Evolutionary conservation across 2,329 filamentous ascomycete genomes (phyloP), one percentile per base, ranked within the genome.

Genomic region (Aspergillus aculeatus): DNA sequence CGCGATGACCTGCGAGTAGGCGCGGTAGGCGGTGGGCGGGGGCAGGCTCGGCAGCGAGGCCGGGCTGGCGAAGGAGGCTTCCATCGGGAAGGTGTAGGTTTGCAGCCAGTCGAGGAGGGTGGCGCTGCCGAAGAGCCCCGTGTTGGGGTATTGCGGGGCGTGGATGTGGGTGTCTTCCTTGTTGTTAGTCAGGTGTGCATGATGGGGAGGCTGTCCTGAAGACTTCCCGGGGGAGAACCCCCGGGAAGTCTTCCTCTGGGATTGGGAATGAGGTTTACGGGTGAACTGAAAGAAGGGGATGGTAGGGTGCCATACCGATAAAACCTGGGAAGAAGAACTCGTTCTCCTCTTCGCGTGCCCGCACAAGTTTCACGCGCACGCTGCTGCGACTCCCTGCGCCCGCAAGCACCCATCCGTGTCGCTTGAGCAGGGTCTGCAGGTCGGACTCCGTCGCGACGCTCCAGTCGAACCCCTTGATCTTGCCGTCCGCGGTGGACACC

Each of bases 91-190:
- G 0, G 95, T 99, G 80, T 99, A 98, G 16, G 83, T 95, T 69
- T 93, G 85, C 5, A 99, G 82, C 95, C 95, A 99, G 77, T 95
- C 89, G 14, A 99, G 84, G 32, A 99, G 87, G 0, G 94, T 97
- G 0, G 91, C 89, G 66, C 93, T 95, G 70, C 95, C 95, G 73
- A 98, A 98, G 64, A 99, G 89, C 60, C 95, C 95, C 1, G 87
- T 86, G 71, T 99, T 99, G 59, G 94, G 92, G 70, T 96, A 97
- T 78, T 99, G 95, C 0, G 93, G 86, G 9, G 95, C 95, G 74
- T 99, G 95, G 59, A 96, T 90, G 74, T 99, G 95, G 0, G 95
- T 96, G 75, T 99, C 94, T 94, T 63, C 12, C 11, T 35, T 35
- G 2, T 35, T 35, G 32, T 12, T 16, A 16, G 32, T 5, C 32